phyloP scores from a whole-genome alignment of 768 basidiomycete genomes.

The Macrolepiota albuminosa region DNA sequence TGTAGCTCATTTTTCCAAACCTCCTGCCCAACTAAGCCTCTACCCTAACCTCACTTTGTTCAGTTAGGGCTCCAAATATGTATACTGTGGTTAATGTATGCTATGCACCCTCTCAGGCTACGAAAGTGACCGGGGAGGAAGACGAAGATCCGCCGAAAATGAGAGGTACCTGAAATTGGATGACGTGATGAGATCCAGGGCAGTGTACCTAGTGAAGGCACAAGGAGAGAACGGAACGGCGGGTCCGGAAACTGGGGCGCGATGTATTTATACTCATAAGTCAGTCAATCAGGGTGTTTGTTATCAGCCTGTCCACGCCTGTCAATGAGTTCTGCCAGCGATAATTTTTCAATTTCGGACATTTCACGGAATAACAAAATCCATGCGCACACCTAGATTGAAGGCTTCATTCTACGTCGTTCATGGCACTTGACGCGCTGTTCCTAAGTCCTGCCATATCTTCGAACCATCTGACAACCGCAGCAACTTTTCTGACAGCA shows the following conservation, averaged over 20 bases:
- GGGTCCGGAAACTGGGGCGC: not conserved
- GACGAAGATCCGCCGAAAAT: not conserved
- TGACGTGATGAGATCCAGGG: not conserved
- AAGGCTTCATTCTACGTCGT: not conserved
- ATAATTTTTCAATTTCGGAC: not conserved
- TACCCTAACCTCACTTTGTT: too few species aligned
- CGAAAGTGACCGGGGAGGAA: not conserved
- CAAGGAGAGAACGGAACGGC: not conserved
- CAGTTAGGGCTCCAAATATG: too few species aligned
- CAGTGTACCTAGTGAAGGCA: not conserved
- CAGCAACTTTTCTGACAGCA: slow-evolving; percentile 60
- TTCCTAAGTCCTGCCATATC: slow-evolving; percentile 54
- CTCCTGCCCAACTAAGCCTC: too few species aligned
- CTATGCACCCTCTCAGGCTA: not conserved
- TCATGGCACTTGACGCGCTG: not conserved
- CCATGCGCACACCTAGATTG: not conserved
- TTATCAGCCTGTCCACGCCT: not conserved
- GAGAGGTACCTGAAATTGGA: not conserved
- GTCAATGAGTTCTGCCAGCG: not conserved
- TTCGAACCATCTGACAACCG: slow-evolving; percentile 69
- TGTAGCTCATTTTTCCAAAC: too few species aligned
- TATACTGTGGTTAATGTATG: too few species aligned
- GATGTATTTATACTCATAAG: not conserved
- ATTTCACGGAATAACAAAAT: too few species aligned
- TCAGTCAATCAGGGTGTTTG: not conserved